phyloP scores from a whole-genome alignment of 1,139 yeast genomes.

The Taphrina deformans region DNA sequence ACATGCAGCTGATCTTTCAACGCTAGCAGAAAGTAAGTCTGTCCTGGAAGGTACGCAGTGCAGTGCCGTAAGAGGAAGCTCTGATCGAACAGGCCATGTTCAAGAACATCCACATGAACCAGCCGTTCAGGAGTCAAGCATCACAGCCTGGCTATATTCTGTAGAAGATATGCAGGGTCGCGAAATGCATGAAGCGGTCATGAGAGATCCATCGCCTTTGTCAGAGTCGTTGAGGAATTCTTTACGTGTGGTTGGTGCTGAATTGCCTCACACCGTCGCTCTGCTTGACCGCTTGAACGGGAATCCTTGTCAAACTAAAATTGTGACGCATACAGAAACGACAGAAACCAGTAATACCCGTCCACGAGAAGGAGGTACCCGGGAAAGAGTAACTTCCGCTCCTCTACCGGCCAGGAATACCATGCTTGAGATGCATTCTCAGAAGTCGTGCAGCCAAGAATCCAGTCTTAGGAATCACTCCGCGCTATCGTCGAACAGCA shows the following conservation, averaged over 20 bases:
- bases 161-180: neutral
- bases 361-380: too few species aligned
- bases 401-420: too few species aligned
- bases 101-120: neutral
- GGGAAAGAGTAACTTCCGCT: too few species aligned
- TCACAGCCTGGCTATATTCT: neutral
- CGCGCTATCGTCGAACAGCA: neutral
- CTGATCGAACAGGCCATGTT: neutral
- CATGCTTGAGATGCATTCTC: neutral
- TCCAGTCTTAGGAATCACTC: neutral
- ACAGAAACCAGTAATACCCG: too few species aligned
- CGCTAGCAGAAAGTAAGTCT: neutral
- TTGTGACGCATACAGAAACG: too few species aligned
- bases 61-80: neutral
- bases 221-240: neutral
- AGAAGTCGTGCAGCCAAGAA: neutral
- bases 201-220: neutral
- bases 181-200: neutral
- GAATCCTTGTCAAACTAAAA: too few species aligned
- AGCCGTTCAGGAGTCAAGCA: neutral
- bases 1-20: neutral
- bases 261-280: constrained; percentile 11
- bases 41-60: neutral
- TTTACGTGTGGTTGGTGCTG: neutral
- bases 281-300: neutral